Base-by-base conservation (phyloP, 2,329 filamentous ascomycete species). In the Cladorrhinum sp. region DNA sequence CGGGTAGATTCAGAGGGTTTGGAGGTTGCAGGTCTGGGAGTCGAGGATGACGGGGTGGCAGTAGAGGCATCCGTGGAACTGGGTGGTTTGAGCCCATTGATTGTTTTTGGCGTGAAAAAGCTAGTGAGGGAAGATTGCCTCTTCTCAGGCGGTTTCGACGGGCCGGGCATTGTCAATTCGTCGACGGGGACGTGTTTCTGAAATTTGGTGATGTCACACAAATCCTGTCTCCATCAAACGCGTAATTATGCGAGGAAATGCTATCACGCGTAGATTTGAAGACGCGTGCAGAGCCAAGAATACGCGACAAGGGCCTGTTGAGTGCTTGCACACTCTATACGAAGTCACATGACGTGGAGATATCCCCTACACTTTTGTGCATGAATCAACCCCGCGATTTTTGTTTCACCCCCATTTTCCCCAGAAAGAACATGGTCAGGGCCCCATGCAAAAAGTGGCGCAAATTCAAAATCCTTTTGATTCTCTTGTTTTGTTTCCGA, bases 41-140 rank as follows among this genome's bases (percentile, higher is more conserved):
- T 70, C 63, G 59, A 68, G 59, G 55, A 75, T 74, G 63, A 71
- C 66, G 58, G 74, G 71, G 50, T 3, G 8, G 41, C 3, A 45
- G 41, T 18, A 7, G 41, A 45, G 41, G 41, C n/a, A 45, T 45
- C 41, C 4, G 41, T 51, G 65, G 62, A 45, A 22, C 16, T 12
- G 41, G 41, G 41, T 12, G 20, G 8, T 45, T 55, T 65, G 53
- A 78, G 67, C 60, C 77, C 78, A 72, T 81, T 82, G 70, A 76
- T 72, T 12, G 83, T 77, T 64, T 83, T 87, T 13, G 85, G 85
- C 0, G 86, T 84, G 72, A 96, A 96, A 76, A 96, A 96, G 71
- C 87, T 93, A 2, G 91, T 95, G 63, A 97, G 88, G 0, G 91
- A 91, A 66, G 88, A 84, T 71, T 97, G 91, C 68, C 88, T 90